Percentiles rank a stretch among this genome's conserved stretches.
These are phyloP conservation scores for Pichia sp. DNA, from an alignment of 1,139 yeast species.

Conservation along the genomic window DNA sequence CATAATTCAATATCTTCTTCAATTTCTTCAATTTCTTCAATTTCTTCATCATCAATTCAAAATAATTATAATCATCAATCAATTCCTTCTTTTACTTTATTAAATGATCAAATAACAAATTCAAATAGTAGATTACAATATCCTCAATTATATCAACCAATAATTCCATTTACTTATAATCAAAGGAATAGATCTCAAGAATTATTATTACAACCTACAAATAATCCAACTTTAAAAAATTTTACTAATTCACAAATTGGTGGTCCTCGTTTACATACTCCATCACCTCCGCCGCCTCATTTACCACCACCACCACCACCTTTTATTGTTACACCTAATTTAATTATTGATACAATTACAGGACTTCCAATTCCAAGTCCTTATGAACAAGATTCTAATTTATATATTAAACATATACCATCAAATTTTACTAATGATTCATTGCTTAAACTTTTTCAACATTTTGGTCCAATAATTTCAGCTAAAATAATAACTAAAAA, in stretches of 20 bases:
- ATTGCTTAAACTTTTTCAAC: constrained; percentile 27
- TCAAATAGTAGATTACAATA: constrained; percentile 4
- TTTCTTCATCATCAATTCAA: no score
- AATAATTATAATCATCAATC: not conserved
- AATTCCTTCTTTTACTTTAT: not conserved
- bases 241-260: not conserved
- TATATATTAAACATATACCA: constrained; percentile 52
- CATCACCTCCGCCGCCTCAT: not conserved
- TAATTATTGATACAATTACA: constrained; percentile 24
- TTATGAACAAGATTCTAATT: constrained; percentile 49
- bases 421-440: constrained; percentile 34
- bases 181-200: constrained; percentile 8
- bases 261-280: not conserved
- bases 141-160: constrained; percentile 8
- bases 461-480: constrained; percentile 39
- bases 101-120: not conserved
- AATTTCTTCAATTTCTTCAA: not conserved
- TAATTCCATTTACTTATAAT: constrained; percentile 7
- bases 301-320: constrained; percentile 10
- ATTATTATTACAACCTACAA: constrained; percentile 2
- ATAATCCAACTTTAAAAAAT: not conserved
- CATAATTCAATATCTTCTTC: not conserved
- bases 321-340: constrained; percentile 24
- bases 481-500: constrained; percentile 35
- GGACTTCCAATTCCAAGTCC: constrained; percentile 34